Evolutionary conservation across 2,329 filamentous ascomycete species (phyloP).

Genomic region (Hymenoscyphus infarciens): DNA sequence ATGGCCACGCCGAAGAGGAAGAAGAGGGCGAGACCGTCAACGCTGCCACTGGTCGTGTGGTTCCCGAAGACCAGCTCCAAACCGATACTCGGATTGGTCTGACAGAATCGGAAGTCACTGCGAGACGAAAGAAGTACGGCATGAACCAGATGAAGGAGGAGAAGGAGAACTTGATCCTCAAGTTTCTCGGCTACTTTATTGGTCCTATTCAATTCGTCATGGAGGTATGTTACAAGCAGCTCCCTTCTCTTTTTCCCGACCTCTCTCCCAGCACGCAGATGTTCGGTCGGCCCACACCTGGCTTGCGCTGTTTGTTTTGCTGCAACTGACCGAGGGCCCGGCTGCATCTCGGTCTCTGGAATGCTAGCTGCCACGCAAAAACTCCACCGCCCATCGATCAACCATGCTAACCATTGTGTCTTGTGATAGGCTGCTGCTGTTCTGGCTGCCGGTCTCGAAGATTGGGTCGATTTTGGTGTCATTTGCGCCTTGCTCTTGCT

Average conservation of each 20-base stretch:
- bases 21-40: slow-evolving; percentile 53
- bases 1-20: slow-evolving; percentile 64
- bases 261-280: background rate
- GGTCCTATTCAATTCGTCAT: slow-evolving; percentile 93
- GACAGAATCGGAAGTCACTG: slow-evolving; percentile 63
- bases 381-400: background rate
- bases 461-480: slow-evolving; percentile 93
- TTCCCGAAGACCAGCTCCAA: slow-evolving; percentile 73
- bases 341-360: slow-evolving; percentile 10
- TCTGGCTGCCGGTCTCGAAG: slow-evolving; percentile 76
- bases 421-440: slow-evolving; percentile 57
- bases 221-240: slow-evolving; percentile 58
- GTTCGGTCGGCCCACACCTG: background rate
- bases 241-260: slow-evolving; percentile 19
- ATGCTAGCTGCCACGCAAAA: slow-evolving; percentile 11
- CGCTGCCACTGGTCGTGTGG: slow-evolving; percentile 53
- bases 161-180: slow-evolving; percentile 78
- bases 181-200: slow-evolving; percentile 79
- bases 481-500: slow-evolving; percentile 80
- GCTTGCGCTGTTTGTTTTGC: slow-evolving; percentile 3
- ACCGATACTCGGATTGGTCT: slow-evolving; percentile 73
- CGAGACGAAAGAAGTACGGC: slow-evolving; percentile 68
- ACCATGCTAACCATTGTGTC: slow-evolving; percentile 17
- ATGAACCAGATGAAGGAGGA: slow-evolving; percentile 90
- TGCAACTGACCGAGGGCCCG: slow-evolving; percentile 7